Conservation (phyloP, 305 asterid genomes). For the Petunia hybrid region DNA sequence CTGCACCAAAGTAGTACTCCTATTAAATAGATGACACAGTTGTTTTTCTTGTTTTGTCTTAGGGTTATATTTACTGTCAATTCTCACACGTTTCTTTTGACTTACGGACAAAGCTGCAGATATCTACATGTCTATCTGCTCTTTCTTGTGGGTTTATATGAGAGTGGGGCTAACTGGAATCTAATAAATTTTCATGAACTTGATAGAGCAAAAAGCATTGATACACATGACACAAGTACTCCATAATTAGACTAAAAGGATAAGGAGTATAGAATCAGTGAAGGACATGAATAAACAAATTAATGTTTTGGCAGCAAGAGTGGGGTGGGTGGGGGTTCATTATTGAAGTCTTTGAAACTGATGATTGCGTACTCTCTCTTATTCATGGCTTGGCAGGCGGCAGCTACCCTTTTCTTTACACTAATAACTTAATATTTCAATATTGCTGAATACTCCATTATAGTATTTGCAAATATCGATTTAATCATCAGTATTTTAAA, state of each 20-base stretch:
- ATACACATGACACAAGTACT: not conserved
- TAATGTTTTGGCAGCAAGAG: not conserved
- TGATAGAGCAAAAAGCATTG: conserved; percentile 10
- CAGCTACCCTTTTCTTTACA: not conserved
- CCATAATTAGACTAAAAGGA: conserved; percentile 2
- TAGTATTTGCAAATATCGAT: not conserved
- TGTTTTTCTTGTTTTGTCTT: not conserved
- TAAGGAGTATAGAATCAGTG: not conserved
- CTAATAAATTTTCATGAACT: not conserved
- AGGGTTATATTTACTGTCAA: not conserved
- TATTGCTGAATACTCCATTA: not conserved
- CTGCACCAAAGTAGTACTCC: not conserved
- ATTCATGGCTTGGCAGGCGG: conserved; percentile 7
- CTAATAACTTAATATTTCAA: not conserved
- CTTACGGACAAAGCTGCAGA: not conserved
- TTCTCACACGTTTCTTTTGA: conserved; percentile 5
- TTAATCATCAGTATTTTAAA: not conserved
- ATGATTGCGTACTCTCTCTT: conserved; percentile 11
- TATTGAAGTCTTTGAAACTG: conserved; percentile 28
- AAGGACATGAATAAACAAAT: conserved; percentile 21
- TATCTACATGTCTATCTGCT: not conserved
- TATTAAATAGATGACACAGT: not conserved
- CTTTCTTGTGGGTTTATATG: not conserved
- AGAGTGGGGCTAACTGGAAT: not conserved
- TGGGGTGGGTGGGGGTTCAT: conserved; percentile 14